phyloP scores from a whole-genome alignment of 1,284 basidiomycete species.

The Termitomyces sp. region DNA sequence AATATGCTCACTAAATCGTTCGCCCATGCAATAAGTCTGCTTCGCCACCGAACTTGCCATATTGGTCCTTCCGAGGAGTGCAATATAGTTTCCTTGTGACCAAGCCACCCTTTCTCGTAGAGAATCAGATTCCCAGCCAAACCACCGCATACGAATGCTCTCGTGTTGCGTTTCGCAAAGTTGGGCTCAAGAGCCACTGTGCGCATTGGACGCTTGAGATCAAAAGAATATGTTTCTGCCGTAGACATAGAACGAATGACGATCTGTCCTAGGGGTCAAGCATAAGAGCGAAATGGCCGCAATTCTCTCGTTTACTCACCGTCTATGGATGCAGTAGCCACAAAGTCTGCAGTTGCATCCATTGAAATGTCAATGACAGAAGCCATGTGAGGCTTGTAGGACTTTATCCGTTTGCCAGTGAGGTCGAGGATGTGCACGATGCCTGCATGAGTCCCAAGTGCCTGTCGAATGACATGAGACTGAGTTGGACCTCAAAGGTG shows the following conservation, averaged over 20 bases:
- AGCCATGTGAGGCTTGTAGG: constrained; percentile 90
- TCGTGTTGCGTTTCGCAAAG: constrained; percentile 76
- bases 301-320: constrained; percentile 48
- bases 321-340: constrained; percentile 92
- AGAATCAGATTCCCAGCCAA: constrained; percentile 84
- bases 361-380: constrained; percentile 84
- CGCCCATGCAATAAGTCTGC: constrained; percentile 91
- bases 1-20: constrained; percentile 71
- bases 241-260: constrained; percentile 83
- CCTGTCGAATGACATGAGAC: constrained; percentile 39
- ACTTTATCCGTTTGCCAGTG: constrained; percentile 80
- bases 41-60: constrained; percentile 88
- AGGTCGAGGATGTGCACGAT: constrained; percentile 86
- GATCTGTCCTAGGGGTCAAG: constrained; percentile 65
- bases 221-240: constrained; percentile 82
- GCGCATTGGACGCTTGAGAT: constrained; percentile 91
- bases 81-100: constrained; percentile 85
- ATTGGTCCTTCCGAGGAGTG: constrained; percentile 93
- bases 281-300: constrained; percentile 9
- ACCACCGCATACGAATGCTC: constrained; percentile 92
- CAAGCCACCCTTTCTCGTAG: constrained; percentile 95
- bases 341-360: constrained; percentile 83
- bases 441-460: constrained; percentile 87
- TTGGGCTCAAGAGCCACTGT: constrained; percentile 88
- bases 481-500: not conserved